Base-by-base conservation (phyloP, 2,329 filamentous ascomycete species). In the Fusarium circinatum region DNA sequence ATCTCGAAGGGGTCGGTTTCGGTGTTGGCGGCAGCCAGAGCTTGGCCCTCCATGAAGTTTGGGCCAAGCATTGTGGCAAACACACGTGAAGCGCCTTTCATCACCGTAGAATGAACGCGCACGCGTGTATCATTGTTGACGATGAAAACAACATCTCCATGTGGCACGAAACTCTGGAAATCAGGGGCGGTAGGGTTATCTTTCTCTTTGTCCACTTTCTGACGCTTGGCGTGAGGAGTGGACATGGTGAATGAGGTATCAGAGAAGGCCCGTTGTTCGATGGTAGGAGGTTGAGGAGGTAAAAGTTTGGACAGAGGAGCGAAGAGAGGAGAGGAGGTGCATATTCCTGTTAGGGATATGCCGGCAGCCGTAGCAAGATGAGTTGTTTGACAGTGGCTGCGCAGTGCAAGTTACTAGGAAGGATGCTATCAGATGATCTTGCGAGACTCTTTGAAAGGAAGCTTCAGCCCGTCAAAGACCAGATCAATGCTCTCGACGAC, bases 1-100 rank as follows among this genome's bases (percentile, higher is more conserved):
- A 71, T 67, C 8, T 62, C 41, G 3, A 28, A 20, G 4, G 36
- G 45, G 10, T 6, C 2, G 10, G 7, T 1, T 3, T 17, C 8
- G 15, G 48, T 7, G 2, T 22, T 17, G 24, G 66, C 10, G 3
- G 22, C 15, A 0, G 36, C 56, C 15, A 47, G 20, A 13, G 44
- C 41, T 6, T 24, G 44, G 5, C 69, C 69, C 20, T 71, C 67
- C 14, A 36, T 47, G 47, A 71, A 71, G 3, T 30, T 49, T 2
- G 54, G 44, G 3, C 34, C 36, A 6, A 71, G 34, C 68, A 71
- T 71, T 3, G 13, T 12, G 8, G 18, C 22, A 28, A 71, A 68
- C 1, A 71, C 52, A 10, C 6, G 22, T 0, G 68, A 71, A 22
- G 62, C 51, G 5, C 2, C 4, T 22, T 28, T 59, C 15, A 47